Conservation (phyloP, 371 early-diverging fungal genomes). For the Chytridium lagenaria region DNA sequence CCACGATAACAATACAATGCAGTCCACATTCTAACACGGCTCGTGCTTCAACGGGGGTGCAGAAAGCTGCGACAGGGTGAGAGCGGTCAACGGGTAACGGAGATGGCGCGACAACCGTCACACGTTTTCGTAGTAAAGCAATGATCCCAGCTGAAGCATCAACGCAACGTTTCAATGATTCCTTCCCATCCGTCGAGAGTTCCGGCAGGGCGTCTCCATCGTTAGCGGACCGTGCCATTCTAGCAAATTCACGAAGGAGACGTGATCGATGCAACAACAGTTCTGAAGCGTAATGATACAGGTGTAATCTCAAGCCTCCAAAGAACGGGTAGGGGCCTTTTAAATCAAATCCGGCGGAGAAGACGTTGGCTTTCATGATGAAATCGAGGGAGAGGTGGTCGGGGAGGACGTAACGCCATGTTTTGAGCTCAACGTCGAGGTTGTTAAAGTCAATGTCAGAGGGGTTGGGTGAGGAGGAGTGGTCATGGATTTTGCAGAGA, state of each 20-base stretch:
- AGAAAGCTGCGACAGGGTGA: constrained; percentile 7
- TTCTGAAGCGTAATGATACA: neutral
- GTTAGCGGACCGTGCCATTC: neutral
- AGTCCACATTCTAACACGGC: constrained; percentile 1
- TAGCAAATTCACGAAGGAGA: constrained; percentile 4
- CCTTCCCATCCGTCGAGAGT: neutral
- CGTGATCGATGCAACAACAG: neutral
- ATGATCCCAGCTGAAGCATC: neutral
- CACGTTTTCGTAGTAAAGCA: neutral
- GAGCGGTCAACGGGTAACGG: neutral
- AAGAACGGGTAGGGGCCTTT: neutral
- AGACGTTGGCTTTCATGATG: neutral
- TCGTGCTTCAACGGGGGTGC: neutral
- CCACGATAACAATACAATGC: neutral
- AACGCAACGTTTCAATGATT: neutral
- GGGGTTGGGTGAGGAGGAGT: neutral
- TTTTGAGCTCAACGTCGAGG: constrained; percentile 5
- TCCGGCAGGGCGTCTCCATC: neutral
- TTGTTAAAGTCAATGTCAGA: neutral
- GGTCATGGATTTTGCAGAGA: neutral
- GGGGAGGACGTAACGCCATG: neutral
- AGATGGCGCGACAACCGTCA: neutral
- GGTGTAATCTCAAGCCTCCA: neutral
- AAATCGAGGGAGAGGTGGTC: neutral
- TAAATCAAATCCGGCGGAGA: neutral